Base-by-base conservation (phyloP, 106 monocot species). In the Cymbidium sinense region DNA sequence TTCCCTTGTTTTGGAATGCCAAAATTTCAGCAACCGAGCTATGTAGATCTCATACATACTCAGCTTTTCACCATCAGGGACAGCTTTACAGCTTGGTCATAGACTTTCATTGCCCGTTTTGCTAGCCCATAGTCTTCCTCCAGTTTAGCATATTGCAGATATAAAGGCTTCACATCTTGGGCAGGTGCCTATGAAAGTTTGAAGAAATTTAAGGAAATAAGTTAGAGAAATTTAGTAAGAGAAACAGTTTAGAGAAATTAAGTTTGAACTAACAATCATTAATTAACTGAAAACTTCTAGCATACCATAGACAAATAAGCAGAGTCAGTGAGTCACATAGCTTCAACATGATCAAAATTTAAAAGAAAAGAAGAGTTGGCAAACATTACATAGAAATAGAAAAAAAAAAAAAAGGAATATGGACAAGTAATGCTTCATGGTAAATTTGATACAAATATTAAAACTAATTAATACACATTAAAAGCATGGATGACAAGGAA, bases 11-110 rank as follows among this genome's bases (percentile, higher is more conserved):
- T 99, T n/a, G 98, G 94, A 74, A 99, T 87, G 79, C 98, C 98
- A 89, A 94, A 79, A 94, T 87, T 78, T 92, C 92, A 33, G 94
- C 90, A 80, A 95, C 98, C 98, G 88, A 69, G 92, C 92, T 61
- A 99, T 95, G 76, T 99, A 95, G 55, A 99, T 93, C 77, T 99
- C 98, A 86, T 99, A 99, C 98, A 99, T 95, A 74, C 76, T 86
- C 81, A 99, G 70, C 55, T 95, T 99, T 83, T 99, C 90, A 77
- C 37, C 83, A n/a, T 92, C 83, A 37, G 90, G 84, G 43, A 95
- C 95, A 44, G 90, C 84, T 74, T 95, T 29, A 90, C 98, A 74
- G 98, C 94, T 74, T 91, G 88, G 50, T 99, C 98, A 89, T 99
- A 99, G 2, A 95, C 92, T 86, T 87, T 84, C 94, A 99, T 95